A percentile compares a stretch with the other conserved stretches of the same genome.
Evolutionary conservation across 2,329 filamentous ascomycete species (phyloP).

Genomic region (Aspergillus sp.): DNA sequence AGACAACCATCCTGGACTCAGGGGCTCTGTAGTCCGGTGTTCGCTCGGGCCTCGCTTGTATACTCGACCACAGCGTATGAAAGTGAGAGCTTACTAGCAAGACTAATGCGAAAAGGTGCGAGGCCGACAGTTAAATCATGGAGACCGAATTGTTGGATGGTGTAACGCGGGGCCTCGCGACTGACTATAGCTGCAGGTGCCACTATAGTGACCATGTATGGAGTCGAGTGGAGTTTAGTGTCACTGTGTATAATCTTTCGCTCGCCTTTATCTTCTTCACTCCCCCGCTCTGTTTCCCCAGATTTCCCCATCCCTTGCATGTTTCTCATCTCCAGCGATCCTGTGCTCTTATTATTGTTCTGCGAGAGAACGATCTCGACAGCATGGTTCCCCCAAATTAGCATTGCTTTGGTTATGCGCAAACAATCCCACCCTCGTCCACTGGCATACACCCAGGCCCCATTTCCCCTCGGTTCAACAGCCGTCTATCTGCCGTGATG

Average conservation of each 20-base stretch:
- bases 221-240: neutral
- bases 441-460: neutral
- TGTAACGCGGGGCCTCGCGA: slow-evolving; percentile 5
- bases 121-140: too few relatives aligned
- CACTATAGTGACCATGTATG: neutral
- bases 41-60: slow-evolving; percentile 2
- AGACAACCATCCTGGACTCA: neutral
- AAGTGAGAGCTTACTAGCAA: neutral
- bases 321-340: neutral
- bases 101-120: neutral
- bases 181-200: slow-evolving; percentile 5
- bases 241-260: slow-evolving; percentile 3
- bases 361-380: neutral
- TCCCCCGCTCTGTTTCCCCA: slow-evolving; percentile 16
- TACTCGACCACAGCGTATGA: neutral
- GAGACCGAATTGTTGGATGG: neutral
- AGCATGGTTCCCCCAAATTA: neutral
- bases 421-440: neutral
- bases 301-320: slow-evolving; percentile 10
- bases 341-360: neutral
- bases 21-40: slow-evolving; percentile 3
- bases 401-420: neutral
- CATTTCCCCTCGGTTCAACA: too few relatives aligned
- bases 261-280: slow-evolving; percentile 9
- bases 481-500: slow-evolving; percentile 18